A percentile compares a stretch with the other conserved stretches of the same genome.
phyloP scores from a whole-genome alignment of 2,329 filamentous ascomycete species.

The Grosmannia serpens region DNA sequence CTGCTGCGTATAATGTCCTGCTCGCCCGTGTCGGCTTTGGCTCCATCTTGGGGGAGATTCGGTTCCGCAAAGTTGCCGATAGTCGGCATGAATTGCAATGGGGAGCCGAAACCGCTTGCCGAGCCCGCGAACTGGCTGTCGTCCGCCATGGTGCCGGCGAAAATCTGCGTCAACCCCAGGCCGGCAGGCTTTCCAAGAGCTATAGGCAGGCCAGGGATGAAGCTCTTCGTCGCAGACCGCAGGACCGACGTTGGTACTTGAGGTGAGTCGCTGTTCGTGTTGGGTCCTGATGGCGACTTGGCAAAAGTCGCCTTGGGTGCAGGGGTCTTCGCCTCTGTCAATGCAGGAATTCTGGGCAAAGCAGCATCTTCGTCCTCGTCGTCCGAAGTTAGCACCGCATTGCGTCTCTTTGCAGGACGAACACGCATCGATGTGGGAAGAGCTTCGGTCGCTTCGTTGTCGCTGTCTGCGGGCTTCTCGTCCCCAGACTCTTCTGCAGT shows the following conservation, averaged over 20 bases:
- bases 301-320: constrained; percentile 29
- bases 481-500: constrained; percentile 22
- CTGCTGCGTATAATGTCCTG: constrained; percentile 37
- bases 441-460: neutral
- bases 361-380: constrained; percentile 51
- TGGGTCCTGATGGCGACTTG: constrained; percentile 28
- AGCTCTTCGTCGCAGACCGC: constrained; percentile 57
- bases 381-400: constrained; percentile 43
- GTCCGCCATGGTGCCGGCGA: constrained; percentile 71
- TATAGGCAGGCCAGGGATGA: constrained; percentile 57
- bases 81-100: constrained; percentile 41
- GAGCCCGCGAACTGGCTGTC: constrained; percentile 34
- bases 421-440: constrained; percentile 5
- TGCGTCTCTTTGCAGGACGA: constrained; percentile 37
- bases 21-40: constrained; percentile 8
- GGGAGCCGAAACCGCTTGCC: constrained; percentile 18
- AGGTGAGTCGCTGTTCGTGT: constrained; percentile 35
- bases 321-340: constrained; percentile 28
- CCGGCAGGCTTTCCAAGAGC: constrained; percentile 42
- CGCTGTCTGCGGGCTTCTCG: constrained; percentile 14
- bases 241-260: constrained; percentile 51
- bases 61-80: constrained; percentile 42
- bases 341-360: neutral
- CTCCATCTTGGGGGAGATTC: constrained; percentile 34
- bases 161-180: constrained; percentile 78